Evolutionary conservation across 495 filamentous ascomycete species (phyloP).

Genomic region (Staphylotrichum tortipilum): DNA sequence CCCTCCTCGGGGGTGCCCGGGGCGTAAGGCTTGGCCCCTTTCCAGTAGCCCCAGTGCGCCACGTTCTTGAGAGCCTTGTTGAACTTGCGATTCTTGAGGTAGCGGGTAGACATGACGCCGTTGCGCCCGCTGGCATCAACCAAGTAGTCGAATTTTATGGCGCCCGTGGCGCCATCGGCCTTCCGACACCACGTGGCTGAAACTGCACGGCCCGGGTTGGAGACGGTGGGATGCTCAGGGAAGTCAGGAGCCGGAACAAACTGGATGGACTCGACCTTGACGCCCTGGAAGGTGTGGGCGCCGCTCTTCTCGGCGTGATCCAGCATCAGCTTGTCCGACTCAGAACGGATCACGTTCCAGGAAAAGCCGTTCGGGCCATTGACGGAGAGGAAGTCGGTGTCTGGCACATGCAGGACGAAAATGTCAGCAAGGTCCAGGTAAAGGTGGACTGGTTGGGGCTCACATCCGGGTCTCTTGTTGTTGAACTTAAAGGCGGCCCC

Average conservation of each 20-base stretch:
- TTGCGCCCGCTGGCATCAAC: conserved; percentile 38
- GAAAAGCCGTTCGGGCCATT: conserved; percentile 35
- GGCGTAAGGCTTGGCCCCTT: conserved; percentile 20
- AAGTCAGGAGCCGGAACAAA: conserved; percentile 17
- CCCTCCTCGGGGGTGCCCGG: conserved; percentile 24
- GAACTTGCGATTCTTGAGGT: conserved; percentile 36
- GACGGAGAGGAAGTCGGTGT: conserved; percentile 42
- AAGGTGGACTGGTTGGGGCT: not conserved
- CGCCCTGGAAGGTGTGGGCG: conserved; percentile 40
- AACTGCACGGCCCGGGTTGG: conserved; percentile 34
- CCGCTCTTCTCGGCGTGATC: conserved; percentile 39
- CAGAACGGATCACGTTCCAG: conserved; percentile 48
- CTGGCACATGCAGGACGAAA: no score
- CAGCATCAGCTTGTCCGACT: conserved; percentile 44
- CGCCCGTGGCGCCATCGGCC: conserved; percentile 26
- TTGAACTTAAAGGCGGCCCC: conserved; percentile 35
- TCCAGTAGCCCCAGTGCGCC: conserved; percentile 41
- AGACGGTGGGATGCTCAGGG: conserved; percentile 2
- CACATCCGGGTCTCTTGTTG: not conserved
- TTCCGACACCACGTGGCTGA: conserved; percentile 40
- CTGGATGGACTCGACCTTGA: conserved; percentile 34
- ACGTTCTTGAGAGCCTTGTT: conserved; percentile 37
- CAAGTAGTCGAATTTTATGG: conserved; percentile 36
- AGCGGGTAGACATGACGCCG: conserved; percentile 33
- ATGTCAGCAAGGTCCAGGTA: not conserved